Evolutionary conservation across 192 early-diverging fungal genomes (phyloP).

Genomic region (Rhizoclosmatium sp.): DNA sequence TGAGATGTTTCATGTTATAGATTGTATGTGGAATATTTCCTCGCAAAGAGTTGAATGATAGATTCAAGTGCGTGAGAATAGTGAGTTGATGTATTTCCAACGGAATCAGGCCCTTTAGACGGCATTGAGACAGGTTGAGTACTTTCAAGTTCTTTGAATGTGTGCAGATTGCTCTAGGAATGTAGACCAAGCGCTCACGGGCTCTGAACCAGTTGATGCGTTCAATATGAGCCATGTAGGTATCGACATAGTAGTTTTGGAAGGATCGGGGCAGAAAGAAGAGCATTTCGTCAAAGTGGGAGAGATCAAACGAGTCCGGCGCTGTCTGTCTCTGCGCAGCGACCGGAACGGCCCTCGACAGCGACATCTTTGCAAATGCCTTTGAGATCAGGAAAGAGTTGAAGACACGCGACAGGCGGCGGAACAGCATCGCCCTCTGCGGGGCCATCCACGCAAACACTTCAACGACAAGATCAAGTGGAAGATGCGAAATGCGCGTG

Average conservation of each 20-base stretch:
- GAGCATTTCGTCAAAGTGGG: neutral
- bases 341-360: neutral
- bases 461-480: neutral
- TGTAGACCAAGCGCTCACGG: neutral
- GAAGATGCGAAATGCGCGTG: neutral
- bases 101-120: neutral
- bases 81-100: neutral
- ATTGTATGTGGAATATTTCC: neutral
- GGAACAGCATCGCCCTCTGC: neutral
- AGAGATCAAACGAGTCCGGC: neutral
- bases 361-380: neutral
- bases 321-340: neutral
- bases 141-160: neutral
- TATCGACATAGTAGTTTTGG: neutral
- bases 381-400: neutral
- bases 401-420: neutral
- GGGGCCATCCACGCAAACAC: constrained; percentile 10
- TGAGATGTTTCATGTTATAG: neutral
- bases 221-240: neutral
- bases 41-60: neutral
- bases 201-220: neutral
- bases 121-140: neutral
- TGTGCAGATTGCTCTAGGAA: neutral
- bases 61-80: neutral
- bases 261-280: neutral